Base-by-base conservation (phyloP, 2,329 filamentous ascomycete species). In the Colletotrichum theobromicola region DNA sequence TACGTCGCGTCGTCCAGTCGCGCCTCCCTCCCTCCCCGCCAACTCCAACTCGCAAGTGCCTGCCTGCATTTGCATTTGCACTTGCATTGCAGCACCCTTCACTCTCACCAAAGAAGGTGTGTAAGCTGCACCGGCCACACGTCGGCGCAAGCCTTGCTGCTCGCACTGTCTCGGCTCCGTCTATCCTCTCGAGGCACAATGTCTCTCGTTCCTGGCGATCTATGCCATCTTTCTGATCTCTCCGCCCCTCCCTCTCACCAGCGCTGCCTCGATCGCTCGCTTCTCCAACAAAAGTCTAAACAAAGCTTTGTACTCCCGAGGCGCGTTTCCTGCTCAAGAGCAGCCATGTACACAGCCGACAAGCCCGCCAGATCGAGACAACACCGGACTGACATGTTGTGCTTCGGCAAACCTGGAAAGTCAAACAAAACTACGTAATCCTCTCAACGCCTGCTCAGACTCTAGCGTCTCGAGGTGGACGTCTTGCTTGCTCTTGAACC, bases 151-250 rank as follows among this genome's bases (percentile, higher is more conserved):
- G 60, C 60, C 21, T 21, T 24, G 21, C 35, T 21, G 21, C 18
- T 60, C 72, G 60, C 61, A 71, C 72, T 62, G 67, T 74, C 55
- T 58, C 21, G 53, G 35, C 42, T 32, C 21, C 21, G 34, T 26
- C 30, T 46, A 35, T n/a, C 55, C 46, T 34, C 42, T 50, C 10
- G 21, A 50, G 42, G 42, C n/a, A 50, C 42, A 15, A 18, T 53
- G 68, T 72, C 69, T 60, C 57, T 62, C 46, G 68, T 72, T 55
- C 63, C 62, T 74, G 72, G 63, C 55, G 55, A 74, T 67, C 68
- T 62, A 62, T 72, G 62, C 42, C 42, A n/a, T n/a, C 42, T 10
- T 50, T 66, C 72, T 73, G 57, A n/a, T 46, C 15, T 26, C 26
- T 32, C 67, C 67, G 37, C 67, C 55, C 66, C 28, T 60, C 53